Percentiles rank a stretch among this genome's conserved stretches.
These are phyloP conservation scores for Pyrenopolyporus hunteri DNA, from an alignment of 495 filamentous ascomycete species.

Conservation along the genomic window DNA sequence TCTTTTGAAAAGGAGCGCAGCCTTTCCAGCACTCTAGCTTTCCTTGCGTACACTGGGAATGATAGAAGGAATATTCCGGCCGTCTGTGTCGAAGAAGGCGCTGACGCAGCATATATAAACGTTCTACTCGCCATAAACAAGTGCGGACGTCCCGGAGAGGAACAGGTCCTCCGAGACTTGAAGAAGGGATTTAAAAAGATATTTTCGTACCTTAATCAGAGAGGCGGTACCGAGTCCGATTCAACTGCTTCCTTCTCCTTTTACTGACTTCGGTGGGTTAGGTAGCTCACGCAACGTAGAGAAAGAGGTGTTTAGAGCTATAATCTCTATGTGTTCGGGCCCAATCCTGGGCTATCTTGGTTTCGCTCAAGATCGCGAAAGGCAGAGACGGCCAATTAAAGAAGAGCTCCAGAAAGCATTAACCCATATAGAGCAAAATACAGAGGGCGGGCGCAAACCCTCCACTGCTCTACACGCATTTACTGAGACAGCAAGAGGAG, in stretches of 20 bases:
- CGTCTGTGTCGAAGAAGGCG: conserved; percentile 46
- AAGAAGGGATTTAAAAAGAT: conserved; percentile 42
- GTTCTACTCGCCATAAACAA: conserved; percentile 52
- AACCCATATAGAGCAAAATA: not conserved
- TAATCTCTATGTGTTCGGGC: conserved; percentile 45
- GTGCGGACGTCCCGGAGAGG: not conserved
- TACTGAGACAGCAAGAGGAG: conserved; percentile 7
- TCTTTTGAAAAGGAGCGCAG: conserved; percentile 43
- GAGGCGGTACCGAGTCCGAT: conserved; percentile 16
- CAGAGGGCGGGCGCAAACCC: not conserved
- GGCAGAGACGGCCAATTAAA: conserved; percentile 30
- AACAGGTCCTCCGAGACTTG: conserved; percentile 33
- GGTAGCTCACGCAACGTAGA: conserved; percentile 21
- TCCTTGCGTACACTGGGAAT: conserved; percentile 46
- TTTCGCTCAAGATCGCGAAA: conserved; percentile 25
- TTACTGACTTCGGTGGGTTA: not conserved
- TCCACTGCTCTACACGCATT: not conserved
- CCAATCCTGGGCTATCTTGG: conserved; percentile 46
- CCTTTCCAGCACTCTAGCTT: conserved; percentile 46
- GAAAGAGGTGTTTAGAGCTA: conserved; percentile 39
- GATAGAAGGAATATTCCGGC: conserved; percentile 46
- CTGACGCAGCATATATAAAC: conserved; percentile 27
- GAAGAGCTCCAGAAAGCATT: conserved; percentile 20
- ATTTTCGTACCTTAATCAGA: conserved; percentile 33
- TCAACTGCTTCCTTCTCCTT: not conserved